These are phyloP conservation scores for Clavariopsis aquatica DNA, from an alignment of 495 filamentous ascomycete species.

Conservation along the genomic window DNA sequence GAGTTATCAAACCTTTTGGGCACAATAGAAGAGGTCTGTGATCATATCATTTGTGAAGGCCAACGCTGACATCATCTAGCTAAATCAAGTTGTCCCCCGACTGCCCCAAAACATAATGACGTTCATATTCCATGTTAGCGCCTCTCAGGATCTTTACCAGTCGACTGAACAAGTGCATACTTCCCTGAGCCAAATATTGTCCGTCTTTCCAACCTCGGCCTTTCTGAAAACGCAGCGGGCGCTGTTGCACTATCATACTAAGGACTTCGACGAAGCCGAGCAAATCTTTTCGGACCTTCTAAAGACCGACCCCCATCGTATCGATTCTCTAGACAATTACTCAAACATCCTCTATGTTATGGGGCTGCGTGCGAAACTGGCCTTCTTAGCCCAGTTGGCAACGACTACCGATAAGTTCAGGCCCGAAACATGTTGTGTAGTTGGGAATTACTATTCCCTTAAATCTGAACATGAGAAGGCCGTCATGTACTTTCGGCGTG, in stretches of 20 bases:
- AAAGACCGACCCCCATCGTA: slow-evolving; percentile 75
- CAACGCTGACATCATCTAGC: slow-evolving; percentile 42
- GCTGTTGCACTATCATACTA: slow-evolving; percentile 87
- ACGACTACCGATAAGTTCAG: slow-evolving; percentile 91
- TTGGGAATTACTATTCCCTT: slow-evolving; percentile 95
- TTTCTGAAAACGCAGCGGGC: slow-evolving; percentile 90
- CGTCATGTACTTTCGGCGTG: slow-evolving; percentile 95
- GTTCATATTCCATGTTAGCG: slow-evolving; percentile 87
- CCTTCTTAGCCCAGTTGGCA: slow-evolving; percentile 87
- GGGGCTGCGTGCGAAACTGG: slow-evolving; percentile 79
- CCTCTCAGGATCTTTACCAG: slow-evolving; percentile 88
- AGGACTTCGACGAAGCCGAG: slow-evolving; percentile 85
- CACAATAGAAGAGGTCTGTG: slow-evolving; percentile 73
- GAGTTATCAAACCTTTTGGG: slow-evolving; percentile 77
- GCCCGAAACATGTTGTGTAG: slow-evolving; percentile 93
- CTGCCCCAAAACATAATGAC: slow-evolving; percentile 91
- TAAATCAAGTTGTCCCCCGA: slow-evolving; percentile 58
- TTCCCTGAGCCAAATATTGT: slow-evolving; percentile 71
- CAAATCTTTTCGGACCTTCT: slow-evolving; percentile 81
- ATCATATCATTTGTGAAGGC: background rate
- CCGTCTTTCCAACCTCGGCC: slow-evolving; percentile 79
- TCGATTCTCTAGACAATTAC: slow-evolving; percentile 91
- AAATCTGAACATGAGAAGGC: slow-evolving; percentile 96
- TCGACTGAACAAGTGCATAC: slow-evolving; percentile 70
- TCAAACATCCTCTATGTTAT: slow-evolving; percentile 97